These are phyloP conservation scores for Grammothele lineata DNA, from an alignment of 768 basidiomycete species.

Conservation along the genomic window DNA sequence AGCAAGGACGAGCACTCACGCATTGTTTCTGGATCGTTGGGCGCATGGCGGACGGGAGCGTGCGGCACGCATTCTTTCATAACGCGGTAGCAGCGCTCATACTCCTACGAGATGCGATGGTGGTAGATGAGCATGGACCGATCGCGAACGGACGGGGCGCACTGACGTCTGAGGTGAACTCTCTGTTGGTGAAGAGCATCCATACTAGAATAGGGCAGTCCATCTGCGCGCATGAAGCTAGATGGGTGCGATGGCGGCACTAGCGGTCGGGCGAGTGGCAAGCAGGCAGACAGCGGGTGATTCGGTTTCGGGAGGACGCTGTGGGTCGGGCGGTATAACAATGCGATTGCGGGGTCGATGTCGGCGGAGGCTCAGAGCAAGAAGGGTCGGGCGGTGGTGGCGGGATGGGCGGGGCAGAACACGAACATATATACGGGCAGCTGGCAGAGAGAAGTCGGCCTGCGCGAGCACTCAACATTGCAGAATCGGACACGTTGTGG, in stretches of 20 bases:
- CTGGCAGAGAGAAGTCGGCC: too few relatives aligned
- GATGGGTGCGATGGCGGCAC: conserved; percentile 9
- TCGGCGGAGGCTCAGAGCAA: too few relatives aligned
- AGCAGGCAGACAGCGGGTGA: too few relatives aligned
- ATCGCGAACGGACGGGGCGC: background rate
- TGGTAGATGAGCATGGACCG: background rate
- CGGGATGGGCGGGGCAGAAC: too few relatives aligned
- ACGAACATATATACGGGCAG: too few relatives aligned
- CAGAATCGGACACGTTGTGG: conserved; percentile 14
- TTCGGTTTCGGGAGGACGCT: too few relatives aligned
- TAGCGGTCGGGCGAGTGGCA: too few relatives aligned
- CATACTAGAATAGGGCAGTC: conserved; percentile 73
- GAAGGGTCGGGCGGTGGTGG: too few relatives aligned
- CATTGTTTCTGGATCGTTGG: conserved; percentile 57
- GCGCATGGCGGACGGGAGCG: conserved; percentile 49
- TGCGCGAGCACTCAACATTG: conserved; percentile 13
- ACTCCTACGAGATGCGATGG: conserved; percentile 49
- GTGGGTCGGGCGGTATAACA: too few relatives aligned
- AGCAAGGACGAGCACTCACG: conserved; percentile 61
- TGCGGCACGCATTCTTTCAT: conserved; percentile 59
- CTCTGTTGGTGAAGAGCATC: conserved; percentile 76
- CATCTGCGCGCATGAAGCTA: conserved; percentile 25
- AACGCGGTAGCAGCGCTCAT: conserved; percentile 59
- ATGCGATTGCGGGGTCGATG: too few relatives aligned
- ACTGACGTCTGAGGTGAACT: conserved; percentile 61